Conservation (phyloP, 495 filamentous ascomycete species). For the Penicillium pulvis region DNA sequence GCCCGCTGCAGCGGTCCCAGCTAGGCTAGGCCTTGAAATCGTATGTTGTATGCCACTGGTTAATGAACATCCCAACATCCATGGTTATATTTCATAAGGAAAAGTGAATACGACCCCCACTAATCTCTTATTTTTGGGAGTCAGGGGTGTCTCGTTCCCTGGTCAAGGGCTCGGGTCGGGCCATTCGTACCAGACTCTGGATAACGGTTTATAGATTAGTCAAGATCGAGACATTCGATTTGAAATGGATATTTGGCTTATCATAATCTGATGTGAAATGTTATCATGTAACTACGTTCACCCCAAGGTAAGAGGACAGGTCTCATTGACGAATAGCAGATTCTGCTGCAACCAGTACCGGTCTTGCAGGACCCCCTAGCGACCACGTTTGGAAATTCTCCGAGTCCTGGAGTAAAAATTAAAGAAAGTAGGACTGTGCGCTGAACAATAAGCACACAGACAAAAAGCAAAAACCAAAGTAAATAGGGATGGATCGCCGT, state of each 20-base stretch:
- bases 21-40: conserved; percentile 1
- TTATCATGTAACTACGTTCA: too few species aligned
- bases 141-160: background rate
- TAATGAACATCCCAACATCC: background rate
- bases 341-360: conserved; percentile 6
- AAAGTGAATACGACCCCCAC: background rate
- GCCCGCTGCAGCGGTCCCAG: conserved; percentile 18
- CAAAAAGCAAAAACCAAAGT: conserved; percentile 5
- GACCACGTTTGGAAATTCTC: conserved; percentile 28
- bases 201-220: conserved; percentile 17
- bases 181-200: conserved; percentile 30
- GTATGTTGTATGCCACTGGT: conserved; percentile 4
- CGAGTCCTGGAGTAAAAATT: conserved; percentile 13
- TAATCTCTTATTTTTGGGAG: background rate
- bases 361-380: conserved; percentile 13
- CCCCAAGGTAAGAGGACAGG: background rate
- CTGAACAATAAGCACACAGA: conserved; percentile 1
- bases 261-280: too few species aligned
- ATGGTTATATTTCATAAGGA: background rate
- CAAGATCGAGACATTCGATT: too few species aligned
- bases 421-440: background rate
- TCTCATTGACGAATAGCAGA: conserved; percentile 1
- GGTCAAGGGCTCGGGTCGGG: conserved; percentile 29
- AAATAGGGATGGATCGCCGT: conserved; percentile 21
- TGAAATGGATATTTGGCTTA: too few species aligned